Conservation (phyloP, 2,329 filamentous ascomycete genomes). For the Neofusicoccum parvum region DNA sequence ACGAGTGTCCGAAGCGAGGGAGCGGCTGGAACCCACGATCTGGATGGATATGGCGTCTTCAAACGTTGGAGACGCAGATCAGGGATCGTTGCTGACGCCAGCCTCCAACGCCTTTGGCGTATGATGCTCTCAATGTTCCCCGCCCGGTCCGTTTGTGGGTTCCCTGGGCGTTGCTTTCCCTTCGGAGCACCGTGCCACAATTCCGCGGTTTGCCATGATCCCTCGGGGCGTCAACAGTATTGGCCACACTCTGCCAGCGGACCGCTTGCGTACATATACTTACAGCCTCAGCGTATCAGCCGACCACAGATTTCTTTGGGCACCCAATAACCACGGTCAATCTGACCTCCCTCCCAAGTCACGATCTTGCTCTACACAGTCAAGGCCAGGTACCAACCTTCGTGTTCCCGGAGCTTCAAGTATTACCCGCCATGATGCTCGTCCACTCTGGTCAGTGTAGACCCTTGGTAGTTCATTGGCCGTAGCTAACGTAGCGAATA, state of each 20-base stretch:
- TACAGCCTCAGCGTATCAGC: not conserved
- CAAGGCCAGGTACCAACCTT: not conserved
- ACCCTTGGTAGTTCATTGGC: not conserved
- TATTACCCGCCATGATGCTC: not conserved
- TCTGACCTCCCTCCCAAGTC: not conserved
- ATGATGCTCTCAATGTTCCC: conserved; percentile 12
- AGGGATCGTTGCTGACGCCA: not conserved
- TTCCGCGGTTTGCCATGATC: not conserved
- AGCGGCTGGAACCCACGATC: not conserved
- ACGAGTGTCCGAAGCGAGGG: not conserved
- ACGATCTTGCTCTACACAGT: not conserved
- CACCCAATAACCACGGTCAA: not conserved
- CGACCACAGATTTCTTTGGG: not conserved
- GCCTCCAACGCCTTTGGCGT: not conserved
- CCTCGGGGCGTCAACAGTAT: not conserved
- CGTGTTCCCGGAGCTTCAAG: too few species aligned
- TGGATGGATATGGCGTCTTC: not conserved
- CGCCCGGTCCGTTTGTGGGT: not conserved
- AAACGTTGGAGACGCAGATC: not conserved
- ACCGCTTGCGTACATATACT: conserved; percentile 5
- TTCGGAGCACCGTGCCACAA: not conserved
- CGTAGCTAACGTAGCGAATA: not conserved
- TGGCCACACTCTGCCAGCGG: not conserved
- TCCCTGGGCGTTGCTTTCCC: not conserved
- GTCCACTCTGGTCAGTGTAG: not conserved